Evolutionary conservation across 768 basidiomycete species (phyloP), one percentile per base, ranked within the genome.

Genomic region (Lentinus brumalis): DNA sequence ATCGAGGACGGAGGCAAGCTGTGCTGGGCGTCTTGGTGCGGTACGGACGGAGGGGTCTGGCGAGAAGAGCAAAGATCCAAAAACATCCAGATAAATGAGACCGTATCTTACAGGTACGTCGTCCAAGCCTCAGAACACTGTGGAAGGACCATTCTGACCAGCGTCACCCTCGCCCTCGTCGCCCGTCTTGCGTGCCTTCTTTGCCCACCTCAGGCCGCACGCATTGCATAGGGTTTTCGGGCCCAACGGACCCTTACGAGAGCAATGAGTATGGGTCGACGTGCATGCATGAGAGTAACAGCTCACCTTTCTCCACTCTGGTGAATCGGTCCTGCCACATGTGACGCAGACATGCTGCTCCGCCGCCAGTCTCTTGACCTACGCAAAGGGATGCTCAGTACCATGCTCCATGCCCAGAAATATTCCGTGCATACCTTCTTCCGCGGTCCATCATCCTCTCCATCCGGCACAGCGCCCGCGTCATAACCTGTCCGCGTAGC

Each of bases 151-250:
- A 1, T 46, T 53, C 39, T 49, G 53, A 1, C 35, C 38, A 2
- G 56, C 53, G n/a, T 51, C 60, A 26, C 60, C 57, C 32, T 66
- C 65, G 38, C 60, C 57, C 9, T 57, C 59, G 21, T 72, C 55
- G 50, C 71, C 67, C 14, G 74, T 73, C 63, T 79, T 76, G 65
- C 84, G 83, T 41, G 81, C 76, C 61, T 83, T 76, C 76, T 97
- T 96, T 31, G 95, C 95, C 92, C 94, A 96, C 56, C 95, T 83
- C 42, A 98, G 76, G 29, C 96, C 96, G 66, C 96, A 97, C 2
- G 95, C 95, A 74, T 98, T 97, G 79, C 96, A 98, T 5, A 98
- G 77, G n/a, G 96, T 97, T 77, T 98, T 99, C 1, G 96, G 94
- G 39, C 96, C 96, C 56, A 85, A 81, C 1, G 96, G 96, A 11